Conservation (phyloP, 192 early-diverging fungal genomes). For the Pilaira anomala region DNA sequence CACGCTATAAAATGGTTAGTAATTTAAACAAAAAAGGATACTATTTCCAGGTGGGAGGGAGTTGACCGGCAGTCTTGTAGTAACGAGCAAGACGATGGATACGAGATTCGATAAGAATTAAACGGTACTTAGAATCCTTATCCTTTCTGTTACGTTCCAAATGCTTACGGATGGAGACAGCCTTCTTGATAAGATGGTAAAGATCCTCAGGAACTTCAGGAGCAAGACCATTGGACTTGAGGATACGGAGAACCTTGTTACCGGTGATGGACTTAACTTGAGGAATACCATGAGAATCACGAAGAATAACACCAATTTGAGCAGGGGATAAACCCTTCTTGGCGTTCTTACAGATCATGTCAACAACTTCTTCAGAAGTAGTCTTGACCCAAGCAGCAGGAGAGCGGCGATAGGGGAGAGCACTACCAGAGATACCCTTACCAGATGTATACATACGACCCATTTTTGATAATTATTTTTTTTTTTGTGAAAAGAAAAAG, state of each 20-base stretch:
- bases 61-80: conserved; percentile 96
- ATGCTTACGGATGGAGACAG: conserved; percentile 98
- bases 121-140: conserved; percentile 96
- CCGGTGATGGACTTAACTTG: conserved; percentile 96
- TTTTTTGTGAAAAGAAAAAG: conserved; percentile 6
- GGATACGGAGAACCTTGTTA: conserved; percentile 99
- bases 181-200: conserved; percentile 99
- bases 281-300: conserved; percentile 97
- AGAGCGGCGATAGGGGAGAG: conserved; percentile 95
- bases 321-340: conserved; percentile 99
- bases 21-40: conserved; percentile 50
- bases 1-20: background rate
- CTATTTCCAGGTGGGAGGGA: conserved; percentile 99
- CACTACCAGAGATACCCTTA: conserved; percentile 91
- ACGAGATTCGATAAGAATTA: conserved; percentile 94
- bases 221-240: conserved; percentile 84
- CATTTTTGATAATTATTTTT: conserved; percentile 15
- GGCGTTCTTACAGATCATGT: conserved; percentile 97
- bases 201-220: conserved; percentile 98
- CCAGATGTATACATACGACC: conserved; percentile 82
- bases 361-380: conserved; percentile 93
- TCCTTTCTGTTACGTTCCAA: conserved; percentile 99
- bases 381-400: conserved; percentile 98
- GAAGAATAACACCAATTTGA: conserved; percentile 96
- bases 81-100: conserved; percentile 98